Evolutionary conservation across 306 rosid genomes (phyloP).

Genomic region (Malus fusca): DNA sequence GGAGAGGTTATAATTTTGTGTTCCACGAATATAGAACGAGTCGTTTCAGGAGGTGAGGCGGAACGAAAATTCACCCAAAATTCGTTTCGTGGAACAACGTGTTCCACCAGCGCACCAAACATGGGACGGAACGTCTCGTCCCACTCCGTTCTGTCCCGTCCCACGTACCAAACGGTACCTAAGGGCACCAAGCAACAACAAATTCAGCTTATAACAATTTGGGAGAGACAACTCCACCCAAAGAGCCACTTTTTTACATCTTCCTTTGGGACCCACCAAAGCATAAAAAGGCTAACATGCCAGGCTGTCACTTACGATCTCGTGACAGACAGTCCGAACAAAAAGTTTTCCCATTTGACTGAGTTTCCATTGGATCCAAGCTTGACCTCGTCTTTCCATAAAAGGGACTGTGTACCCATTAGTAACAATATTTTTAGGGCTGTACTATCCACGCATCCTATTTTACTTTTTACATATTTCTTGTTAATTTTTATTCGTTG

Average conservation of each 20-base stretch:
- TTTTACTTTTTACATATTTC: too few species aligned
- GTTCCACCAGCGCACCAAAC: too few species aligned
- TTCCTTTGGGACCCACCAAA: not conserved
- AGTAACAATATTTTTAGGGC: not conserved
- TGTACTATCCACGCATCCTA: too few species aligned
- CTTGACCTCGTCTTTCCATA: not conserved
- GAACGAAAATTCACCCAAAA: too few species aligned
- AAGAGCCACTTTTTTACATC: not conserved
- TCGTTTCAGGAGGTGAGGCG: too few species aligned
- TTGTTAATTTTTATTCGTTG: too few species aligned
- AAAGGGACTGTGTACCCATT: not conserved
- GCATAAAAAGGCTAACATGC: slow-evolving; percentile 7
- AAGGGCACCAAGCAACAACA: slow-evolving; percentile 5
- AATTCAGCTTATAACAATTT: slow-evolving; percentile 5
- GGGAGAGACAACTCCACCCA: slow-evolving; percentile 14
- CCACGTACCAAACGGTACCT: too few species aligned
- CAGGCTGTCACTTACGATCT: slow-evolving; percentile 29
- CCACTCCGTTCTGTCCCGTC: too few species aligned
- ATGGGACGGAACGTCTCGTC: too few species aligned
- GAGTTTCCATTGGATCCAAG: not conserved
- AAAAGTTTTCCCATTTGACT: not conserved
- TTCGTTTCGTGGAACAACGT: too few species aligned
- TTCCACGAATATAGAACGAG: too few species aligned
- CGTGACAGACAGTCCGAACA: slow-evolving; percentile 19
- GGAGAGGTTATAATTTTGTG: too few species aligned